Percentiles rank a stretch among this genome's conserved stretches.
These are phyloP conservation scores for Candida ulmi DNA, from an alignment of 805 yeast species.

Conservation along the genomic window DNA sequence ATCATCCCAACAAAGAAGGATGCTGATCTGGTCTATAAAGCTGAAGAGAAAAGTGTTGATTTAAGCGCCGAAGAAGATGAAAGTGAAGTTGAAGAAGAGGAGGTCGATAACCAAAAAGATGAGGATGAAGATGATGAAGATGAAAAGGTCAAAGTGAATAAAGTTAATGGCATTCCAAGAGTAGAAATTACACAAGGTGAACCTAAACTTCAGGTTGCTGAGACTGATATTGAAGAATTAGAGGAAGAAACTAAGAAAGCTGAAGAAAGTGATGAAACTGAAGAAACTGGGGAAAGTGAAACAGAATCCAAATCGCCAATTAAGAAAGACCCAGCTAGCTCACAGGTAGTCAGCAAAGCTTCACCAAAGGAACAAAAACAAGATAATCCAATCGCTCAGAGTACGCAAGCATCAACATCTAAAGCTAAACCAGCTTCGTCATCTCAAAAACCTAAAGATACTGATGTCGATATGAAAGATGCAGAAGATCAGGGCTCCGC, in stretches of 20 bases:
- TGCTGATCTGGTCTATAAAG: neutral
- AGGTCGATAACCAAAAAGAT: neutral
- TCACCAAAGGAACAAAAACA: no score
- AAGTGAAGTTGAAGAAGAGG: neutral
- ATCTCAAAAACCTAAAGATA: no score
- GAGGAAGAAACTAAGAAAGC: neutral
- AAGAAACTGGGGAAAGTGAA: neutral
- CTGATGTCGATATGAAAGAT: neutral
- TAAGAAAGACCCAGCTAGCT: no score
- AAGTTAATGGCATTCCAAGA: no score
- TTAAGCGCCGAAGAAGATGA: neutral
- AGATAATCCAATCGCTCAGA: no score
- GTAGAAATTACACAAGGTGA: no score
- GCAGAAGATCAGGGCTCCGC: neutral
- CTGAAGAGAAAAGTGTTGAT: neutral
- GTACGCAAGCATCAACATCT: no score
- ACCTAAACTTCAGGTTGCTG: neutral
- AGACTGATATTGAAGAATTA: neutral
- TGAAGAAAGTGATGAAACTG: neutral
- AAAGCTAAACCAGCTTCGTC: no score
- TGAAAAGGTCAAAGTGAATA: neutral
- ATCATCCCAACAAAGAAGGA: slow-evolving; percentile 18
- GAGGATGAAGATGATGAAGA: neutral
- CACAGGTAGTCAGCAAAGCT: no score
- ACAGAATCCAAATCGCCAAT: neutral